Base-by-base conservation (phyloP, 2,329 filamentous ascomycete genomes). In the Alternaria burnsii region DNA sequence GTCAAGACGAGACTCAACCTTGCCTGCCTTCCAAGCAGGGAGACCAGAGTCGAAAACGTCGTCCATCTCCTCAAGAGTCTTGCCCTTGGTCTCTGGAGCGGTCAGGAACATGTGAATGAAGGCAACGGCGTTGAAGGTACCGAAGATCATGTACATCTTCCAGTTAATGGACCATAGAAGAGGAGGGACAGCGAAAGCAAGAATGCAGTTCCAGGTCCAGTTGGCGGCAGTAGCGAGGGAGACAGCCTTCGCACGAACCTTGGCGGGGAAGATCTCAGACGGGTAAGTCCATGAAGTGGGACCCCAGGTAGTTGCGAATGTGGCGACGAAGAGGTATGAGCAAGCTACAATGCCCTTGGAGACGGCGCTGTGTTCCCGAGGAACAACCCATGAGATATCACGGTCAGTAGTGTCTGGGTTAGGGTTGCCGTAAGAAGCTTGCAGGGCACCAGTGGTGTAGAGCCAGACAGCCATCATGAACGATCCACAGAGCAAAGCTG, bases 401-500 rank as follows among this genome's bases (percentile, higher is more conserved):
- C 77, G 82, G 56, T 76, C 73, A 6, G 55, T 56, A 10, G 60
- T 42, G 51, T 79, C 67, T 9, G 71, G 68, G 42, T 76, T 76
- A 2, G 71, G 69, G 55, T 83, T 71, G 42, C 88, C 87, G 64
- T 87, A 87, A 32, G 82, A 79, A 18, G 87, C 87, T 73, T 89
- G 87, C 1, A 90, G 78, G 12, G 83, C 83, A 38, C 87, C 88
- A 2, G 83, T 85, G 58, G 86, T 84, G 69, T 89, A 88, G 14
- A 89, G 79, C 76, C 83, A 87, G 2, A 82, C 79, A 81, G 85
- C 86, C 85, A 88, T 88, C 47, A 84, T 71, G 65, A 87, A 84
- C 3, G 85, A 82, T 3, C 87, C 87, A 18, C 83, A 61, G 2
- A 89, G 80, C 10, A 89, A 78, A 0, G 86, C 80, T 0, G 83